Percentiles rank a stretch among this genome's conserved stretches.
phyloP scores from a whole-genome alignment of 2,329 filamentous ascomycete species.

The Xylaria sp. region DNA sequence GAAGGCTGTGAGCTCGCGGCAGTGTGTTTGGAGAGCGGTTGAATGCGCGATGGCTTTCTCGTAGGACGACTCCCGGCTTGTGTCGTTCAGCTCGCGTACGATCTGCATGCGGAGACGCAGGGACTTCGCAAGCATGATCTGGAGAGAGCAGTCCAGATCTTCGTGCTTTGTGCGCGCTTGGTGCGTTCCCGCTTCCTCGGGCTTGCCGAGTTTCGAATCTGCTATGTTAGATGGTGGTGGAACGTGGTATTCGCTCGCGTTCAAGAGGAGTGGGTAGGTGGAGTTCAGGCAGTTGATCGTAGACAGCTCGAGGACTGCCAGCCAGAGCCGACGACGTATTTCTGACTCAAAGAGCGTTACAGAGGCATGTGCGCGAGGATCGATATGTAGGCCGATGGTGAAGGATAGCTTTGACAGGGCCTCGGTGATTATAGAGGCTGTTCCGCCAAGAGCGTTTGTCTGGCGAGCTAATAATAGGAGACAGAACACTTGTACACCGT shows the following conservation, averaged over 20 bases:
- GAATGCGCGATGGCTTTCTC: constrained; percentile 36
- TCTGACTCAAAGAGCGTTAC: constrained; percentile 44
- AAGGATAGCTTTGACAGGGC: constrained; percentile 48
- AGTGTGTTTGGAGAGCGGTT: constrained; percentile 38
- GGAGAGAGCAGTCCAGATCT: constrained; percentile 41
- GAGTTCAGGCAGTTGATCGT: constrained; percentile 44
- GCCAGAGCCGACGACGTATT: constrained; percentile 47
- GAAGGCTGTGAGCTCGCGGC: constrained; percentile 39
- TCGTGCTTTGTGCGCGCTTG: constrained; percentile 8
- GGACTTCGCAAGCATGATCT: constrained; percentile 42
- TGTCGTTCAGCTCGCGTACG: constrained; percentile 41
- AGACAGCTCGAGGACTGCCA: constrained; percentile 45
- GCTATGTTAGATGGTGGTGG: constrained; percentile 39
- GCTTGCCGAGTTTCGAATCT: constrained; percentile 36
- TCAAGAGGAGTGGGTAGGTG: constrained; percentile 39
- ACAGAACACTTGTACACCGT: constrained; percentile 46
- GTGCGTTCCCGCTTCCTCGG: background rate
- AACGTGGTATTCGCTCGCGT: constrained; percentile 36
- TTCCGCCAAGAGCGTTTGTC: constrained; percentile 41
- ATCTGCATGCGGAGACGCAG: constrained; percentile 39
- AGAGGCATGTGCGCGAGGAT: constrained; percentile 40
- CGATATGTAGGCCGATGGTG: constrained; percentile 48
- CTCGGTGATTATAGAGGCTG: constrained; percentile 45
- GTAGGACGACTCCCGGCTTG: constrained; percentile 29
- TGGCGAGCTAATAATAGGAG: constrained; percentile 44